Evolutionary conservation across 352 stramenopile genomes (phyloP), one percentile per base, ranked within the genome.

Genomic region (Achlya hypogyna): DNA sequence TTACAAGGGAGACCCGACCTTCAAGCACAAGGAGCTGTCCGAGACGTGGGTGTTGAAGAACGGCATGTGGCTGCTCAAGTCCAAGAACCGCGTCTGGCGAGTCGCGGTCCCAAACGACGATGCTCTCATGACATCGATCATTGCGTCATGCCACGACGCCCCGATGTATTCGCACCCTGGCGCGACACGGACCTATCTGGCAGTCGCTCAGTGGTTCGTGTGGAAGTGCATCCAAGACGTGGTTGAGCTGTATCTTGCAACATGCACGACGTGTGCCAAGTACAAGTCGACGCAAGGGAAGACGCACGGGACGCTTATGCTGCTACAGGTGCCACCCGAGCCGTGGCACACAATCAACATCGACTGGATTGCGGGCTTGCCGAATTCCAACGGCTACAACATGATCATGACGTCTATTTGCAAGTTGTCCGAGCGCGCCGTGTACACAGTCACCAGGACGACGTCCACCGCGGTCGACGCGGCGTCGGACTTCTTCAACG

Each of bases 331-430:
- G 28, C 63, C 71, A 22, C 16, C 63, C 1, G 54, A 72, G 62
- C 69, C 56, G 16, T 78, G 68, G 71, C 27, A 71, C 42, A 53
- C 70, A 35, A 69, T 75, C 5, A 73, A 62, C 12, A 75, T 72
- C 53, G 66, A 74, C 45, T 74, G 74, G 20, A 69, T 78, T 8
- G 73, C 70, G 5, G 66, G 63, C 25, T 49, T 75, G 28, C 69
- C 65, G 10, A 54, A 18, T 3, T 76, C 60, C 18, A 64, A 72
- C 16, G 70, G 53, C 0, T 69, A 53, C 32, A 59, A 75, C 45
- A 64, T 62, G 32, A 32, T 74, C 72, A 53, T 70, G 51, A 64
- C 22, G 10, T 25, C 32, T 14, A 63, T 77, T 8, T 65, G 74
- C 52, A 75, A 72, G 54, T 5, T 69, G 16, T 72, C 69, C 28